Percentiles rank a stretch among this genome's conserved stretches.
These are phyloP conservation scores for Fomitopsis betulina DNA, from an alignment of 1,284 basidiomycete genomes.

Conservation along the genomic window DNA sequence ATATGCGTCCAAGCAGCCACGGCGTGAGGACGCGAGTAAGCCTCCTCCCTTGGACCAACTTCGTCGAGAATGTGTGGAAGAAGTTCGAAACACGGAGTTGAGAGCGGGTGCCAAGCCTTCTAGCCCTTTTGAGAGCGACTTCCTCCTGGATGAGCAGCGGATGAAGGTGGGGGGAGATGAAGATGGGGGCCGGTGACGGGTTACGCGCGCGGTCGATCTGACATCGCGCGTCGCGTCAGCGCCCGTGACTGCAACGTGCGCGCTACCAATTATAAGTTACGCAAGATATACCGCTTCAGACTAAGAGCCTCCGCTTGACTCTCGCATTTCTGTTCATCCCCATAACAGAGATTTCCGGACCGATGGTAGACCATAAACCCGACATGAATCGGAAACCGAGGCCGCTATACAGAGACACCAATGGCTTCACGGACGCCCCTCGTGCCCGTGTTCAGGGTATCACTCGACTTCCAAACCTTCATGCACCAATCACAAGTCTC, in stretches of 20 bases:
- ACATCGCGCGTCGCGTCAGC: background rate
- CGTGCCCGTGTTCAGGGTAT: slow-evolving; percentile 11
- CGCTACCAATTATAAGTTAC: too few species aligned
- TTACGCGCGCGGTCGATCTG: background rate
- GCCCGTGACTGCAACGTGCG: background rate
- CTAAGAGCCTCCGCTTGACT: too few species aligned
- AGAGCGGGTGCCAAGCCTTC: too few species aligned
- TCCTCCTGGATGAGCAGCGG: background rate
- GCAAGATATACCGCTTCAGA: too few species aligned
- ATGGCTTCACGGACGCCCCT: slow-evolving; percentile 18
- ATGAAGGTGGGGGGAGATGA: background rate
- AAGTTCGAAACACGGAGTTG: too few species aligned
- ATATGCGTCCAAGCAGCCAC: background rate
- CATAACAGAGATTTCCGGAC: too few species aligned
- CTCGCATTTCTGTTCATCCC: too few species aligned
- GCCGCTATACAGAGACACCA: slow-evolving; percentile 8
- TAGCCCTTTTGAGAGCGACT: background rate
- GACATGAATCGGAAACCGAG: slow-evolving; percentile 3
- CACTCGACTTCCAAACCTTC: slow-evolving; percentile 13
- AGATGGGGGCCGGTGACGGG: background rate
- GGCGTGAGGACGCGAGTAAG: background rate
- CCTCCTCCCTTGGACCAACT: background rate
- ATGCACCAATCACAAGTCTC: slow-evolving; percentile 5
- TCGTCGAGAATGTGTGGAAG: background rate
- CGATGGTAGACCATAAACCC: background rate